These are phyloP conservation scores for Botrytis sinoallii DNA, from an alignment of 2,329 filamentous ascomycete genomes.

Conservation along the genomic window DNA sequence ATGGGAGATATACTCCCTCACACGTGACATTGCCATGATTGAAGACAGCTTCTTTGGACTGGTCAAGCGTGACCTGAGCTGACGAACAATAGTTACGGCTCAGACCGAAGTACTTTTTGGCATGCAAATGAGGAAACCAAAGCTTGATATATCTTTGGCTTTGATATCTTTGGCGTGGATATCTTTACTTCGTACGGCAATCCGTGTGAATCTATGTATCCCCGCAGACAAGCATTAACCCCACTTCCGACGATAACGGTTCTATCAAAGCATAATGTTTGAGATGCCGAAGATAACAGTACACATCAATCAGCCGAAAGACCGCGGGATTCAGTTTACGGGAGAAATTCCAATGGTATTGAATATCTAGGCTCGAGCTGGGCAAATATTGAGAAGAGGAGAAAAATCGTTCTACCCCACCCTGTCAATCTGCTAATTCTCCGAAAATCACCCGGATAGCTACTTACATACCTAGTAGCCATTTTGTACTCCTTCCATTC, in stretches of 20 bases:
- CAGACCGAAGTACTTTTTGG: too few relatives aligned
- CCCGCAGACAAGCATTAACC: background rate
- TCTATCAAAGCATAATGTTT: background rate
- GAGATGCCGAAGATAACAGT: background rate
- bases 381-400: background rate
- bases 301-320: background rate
- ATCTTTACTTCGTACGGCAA: background rate
- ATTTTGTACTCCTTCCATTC: background rate
- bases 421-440: background rate
- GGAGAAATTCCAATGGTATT: background rate
- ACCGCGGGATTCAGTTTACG: background rate
- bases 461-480: background rate
- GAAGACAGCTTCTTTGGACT: background rate
- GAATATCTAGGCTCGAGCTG: background rate
- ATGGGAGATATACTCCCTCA: conserved; percentile 13
- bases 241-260: conserved; percentile 9
- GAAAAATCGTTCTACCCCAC: background rate
- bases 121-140: background rate
- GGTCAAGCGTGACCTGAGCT: background rate
- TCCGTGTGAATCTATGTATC: background rate
- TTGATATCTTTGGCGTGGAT: background rate
- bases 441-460: background rate
- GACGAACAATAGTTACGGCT: background rate
- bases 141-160: background rate
- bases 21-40: conserved; percentile 10